Evolutionary conservation across 352 stramenopile species (phyloP), one percentile per base, ranked within the genome.

Genomic region (Phytophthora palmivora): DNA sequence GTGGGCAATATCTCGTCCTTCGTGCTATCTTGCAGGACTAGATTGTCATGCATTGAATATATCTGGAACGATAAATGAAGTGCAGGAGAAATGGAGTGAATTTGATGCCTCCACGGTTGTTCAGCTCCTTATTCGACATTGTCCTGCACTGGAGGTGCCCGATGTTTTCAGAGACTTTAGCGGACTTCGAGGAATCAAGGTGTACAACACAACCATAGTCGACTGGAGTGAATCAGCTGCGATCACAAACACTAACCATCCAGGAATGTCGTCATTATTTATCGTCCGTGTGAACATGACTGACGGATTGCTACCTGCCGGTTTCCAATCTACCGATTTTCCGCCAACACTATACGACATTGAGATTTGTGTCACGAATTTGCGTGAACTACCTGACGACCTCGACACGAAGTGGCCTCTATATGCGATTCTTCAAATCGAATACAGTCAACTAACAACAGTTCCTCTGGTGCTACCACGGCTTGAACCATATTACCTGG

Each of bases 201-300:
- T 75, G 1, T 79, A 78, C 53, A 82, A 82, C 45, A 62, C 61
- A 15, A 77, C 73, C 0, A 47, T 82, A 16, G n/a, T 38, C 1
- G 39, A 57, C 2, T 82, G 73, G 73, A n/a, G 26, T 0, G 39
- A 33, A 1, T 60, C 74, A 11, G 66, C 74, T 1, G 74, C 63
- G 15, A 19, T 79, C n/a, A 66, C 43, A 0, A 42, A 55, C 11
- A 8, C 15, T 9, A 37, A 60, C 34, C 66, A 79, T 18, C 43
- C 63, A 12, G 26, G 21, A 8, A 61, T 85, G 34, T 43, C 65
- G 3, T 63, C 54, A 3, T 16, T 79, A 10, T 74, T 67, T 11
- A 18, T 83, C 9, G 46, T 81, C 16, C 62, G 63, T 11, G 67
- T 74, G n/a, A 70, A 71, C 15, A 70, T 84, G 42, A 52, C 72